phyloP scores from a whole-genome alignment of 2,329 filamentous ascomycete species.

The Paracamarosporium sp. region DNA sequence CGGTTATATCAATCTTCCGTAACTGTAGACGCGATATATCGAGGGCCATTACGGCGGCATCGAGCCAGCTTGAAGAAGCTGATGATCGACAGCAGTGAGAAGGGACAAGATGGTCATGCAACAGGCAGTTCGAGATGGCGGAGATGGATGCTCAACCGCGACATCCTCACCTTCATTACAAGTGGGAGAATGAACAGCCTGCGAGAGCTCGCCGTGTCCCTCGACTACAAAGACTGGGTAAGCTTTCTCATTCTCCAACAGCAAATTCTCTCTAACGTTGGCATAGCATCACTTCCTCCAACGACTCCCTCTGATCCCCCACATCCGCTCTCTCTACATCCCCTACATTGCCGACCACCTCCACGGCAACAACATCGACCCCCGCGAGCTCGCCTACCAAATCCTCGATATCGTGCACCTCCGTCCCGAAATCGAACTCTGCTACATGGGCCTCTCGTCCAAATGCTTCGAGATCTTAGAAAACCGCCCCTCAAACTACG shows the following conservation, averaged over 20 bases:
- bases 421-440: slow-evolving; percentile 76
- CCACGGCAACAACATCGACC: slow-evolving; percentile 62
- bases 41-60: slow-evolving; percentile 73
- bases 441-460: slow-evolving; percentile 75
- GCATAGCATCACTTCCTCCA: slow-evolving; percentile 78
- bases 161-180: slow-evolving; percentile 75
- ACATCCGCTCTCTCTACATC: slow-evolving; percentile 74
- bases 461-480: slow-evolving; percentile 87
- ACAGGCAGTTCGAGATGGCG: slow-evolving; percentile 60
- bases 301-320: slow-evolving; percentile 72
- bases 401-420: slow-evolving; percentile 80
- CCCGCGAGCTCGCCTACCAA: slow-evolving; percentile 75
- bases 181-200: slow-evolving; percentile 77
- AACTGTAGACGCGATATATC: slow-evolving; percentile 73
- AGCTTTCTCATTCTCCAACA: slow-evolving; percentile 34
- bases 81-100: slow-evolving; percentile 74
- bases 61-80: slow-evolving; percentile 73
- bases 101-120: slow-evolving; percentile 51
- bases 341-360: slow-evolving; percentile 70
- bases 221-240: slow-evolving; percentile 83
- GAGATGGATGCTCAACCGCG: slow-evolving; percentile 73
- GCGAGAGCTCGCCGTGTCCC: slow-evolving; percentile 73
- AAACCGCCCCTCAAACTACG: slow-evolving; percentile 57
- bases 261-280: slow-evolving; percentile 12
- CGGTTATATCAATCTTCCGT: slow-evolving; percentile 63